Evolutionary conservation across 1,139 yeast genomes (phyloP).

Genomic region (Insectozyma bohioensis): DNA sequence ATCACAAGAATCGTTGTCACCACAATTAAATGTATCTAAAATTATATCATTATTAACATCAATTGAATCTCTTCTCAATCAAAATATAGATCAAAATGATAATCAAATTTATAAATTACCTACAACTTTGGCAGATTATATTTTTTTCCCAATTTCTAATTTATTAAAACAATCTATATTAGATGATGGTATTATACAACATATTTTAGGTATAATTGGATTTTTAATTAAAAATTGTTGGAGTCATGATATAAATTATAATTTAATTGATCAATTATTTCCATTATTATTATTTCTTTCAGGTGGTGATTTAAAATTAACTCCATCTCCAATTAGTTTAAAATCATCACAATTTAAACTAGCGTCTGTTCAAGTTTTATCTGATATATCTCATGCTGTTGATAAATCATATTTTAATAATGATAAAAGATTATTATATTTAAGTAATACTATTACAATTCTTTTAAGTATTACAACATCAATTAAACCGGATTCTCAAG

Average conservation of each 20-base stretch:
- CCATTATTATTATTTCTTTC: conserved; percentile 33
- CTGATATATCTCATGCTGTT: conserved; percentile 4
- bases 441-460: conserved; percentile 29
- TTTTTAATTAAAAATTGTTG: conserved; percentile 32
- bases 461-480: conserved; percentile 20
- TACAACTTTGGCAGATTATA: conserved; percentile 39
- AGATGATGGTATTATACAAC: conserved; percentile 19
- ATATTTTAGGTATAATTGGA: conserved; percentile 28
- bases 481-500: conserved; percentile 12
- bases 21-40: conserved; percentile 15
- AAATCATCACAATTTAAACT: conserved; percentile 20
- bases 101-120: conserved; percentile 22
- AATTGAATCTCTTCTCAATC: conserved; percentile 17
- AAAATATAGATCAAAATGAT: conserved; percentile 15
- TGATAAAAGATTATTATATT: conserved; percentile 21
- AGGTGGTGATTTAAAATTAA: conserved; percentile 10
- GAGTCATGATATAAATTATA: conserved; percentile 26
- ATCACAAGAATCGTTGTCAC: conserved; percentile 21
- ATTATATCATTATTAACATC: conserved; percentile 12
- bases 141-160: conserved; percentile 41
- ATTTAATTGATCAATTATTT: conserved; percentile 35
- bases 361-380: conserved; percentile 16
- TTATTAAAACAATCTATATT: conserved; percentile 30
- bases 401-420: conserved; percentile 20
- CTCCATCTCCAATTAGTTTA: conserved; percentile 3